Conservation (phyloP, 257 asterid species). For the Lithospermum erythrorhizon region DNA sequence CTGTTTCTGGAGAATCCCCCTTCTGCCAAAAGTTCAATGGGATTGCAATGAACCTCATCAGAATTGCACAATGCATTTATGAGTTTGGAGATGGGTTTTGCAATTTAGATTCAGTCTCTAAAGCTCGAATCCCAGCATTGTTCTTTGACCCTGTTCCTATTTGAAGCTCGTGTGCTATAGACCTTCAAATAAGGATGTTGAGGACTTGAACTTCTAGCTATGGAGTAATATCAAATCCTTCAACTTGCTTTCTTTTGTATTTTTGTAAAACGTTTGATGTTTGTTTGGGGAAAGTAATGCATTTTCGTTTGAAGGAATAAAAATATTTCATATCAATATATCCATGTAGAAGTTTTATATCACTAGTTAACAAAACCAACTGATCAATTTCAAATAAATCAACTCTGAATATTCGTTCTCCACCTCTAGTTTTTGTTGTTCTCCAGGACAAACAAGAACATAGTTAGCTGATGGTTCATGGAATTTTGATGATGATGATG, state of each 20-base stretch:
- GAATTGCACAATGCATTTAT: slow-evolving; percentile 15
- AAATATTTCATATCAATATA: too few species aligned
- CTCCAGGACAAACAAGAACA: neutral
- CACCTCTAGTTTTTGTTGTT: neutral
- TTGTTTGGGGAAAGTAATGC: too few species aligned
- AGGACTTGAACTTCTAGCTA: too few species aligned
- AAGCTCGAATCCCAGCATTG: slow-evolving; percentile 4
- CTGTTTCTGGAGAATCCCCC: neutral
- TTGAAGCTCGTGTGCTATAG: neutral
- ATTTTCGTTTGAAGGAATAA: too few species aligned
- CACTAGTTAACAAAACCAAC: too few species aligned
- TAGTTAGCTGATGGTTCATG: neutral
- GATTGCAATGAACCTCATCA: slow-evolving; percentile 7
- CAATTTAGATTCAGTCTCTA: neutral
- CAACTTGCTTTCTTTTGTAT: too few species aligned
- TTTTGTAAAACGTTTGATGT: too few species aligned
- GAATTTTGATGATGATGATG: neutral
- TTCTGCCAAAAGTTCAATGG: neutral
- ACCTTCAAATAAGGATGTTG: too few species aligned
- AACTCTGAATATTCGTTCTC: too few species aligned
- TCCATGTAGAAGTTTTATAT: too few species aligned
- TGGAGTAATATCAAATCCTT: too few species aligned
- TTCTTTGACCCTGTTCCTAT: slow-evolving; percentile 8
- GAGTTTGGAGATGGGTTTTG: slow-evolving; percentile 23
- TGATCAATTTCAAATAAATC: too few species aligned